These are phyloP conservation scores for Sporothrix brasiliensis DNA, from an alignment of 2,329 filamentous ascomycete genomes.

Conservation along the genomic window DNA sequence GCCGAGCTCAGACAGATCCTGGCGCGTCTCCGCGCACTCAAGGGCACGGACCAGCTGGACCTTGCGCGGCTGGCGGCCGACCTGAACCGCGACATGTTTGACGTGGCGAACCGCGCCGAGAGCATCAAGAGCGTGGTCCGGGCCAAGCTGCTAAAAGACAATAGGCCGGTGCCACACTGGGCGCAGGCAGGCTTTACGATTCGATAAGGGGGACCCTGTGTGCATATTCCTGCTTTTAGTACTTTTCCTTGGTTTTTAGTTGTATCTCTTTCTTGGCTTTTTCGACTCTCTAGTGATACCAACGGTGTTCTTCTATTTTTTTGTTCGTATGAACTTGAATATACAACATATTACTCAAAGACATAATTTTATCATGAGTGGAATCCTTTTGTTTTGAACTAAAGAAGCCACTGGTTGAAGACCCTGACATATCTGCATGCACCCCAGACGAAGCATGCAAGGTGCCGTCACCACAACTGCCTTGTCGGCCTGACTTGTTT, in stretches of 20 bases:
- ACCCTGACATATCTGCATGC: neutral
- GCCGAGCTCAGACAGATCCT: conserved; percentile 29
- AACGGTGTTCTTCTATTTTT: neutral
- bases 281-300: conserved; percentile 15
- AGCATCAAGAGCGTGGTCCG: conserved; percentile 32
- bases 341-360: neutral
- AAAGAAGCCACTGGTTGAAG: no score
- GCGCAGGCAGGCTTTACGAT: conserved; percentile 27
- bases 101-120: conserved; percentile 32
- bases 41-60: conserved; percentile 15
- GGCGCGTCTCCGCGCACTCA: conserved; percentile 15
- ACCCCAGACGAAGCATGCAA: conserved; percentile 11
- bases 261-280: neutral
- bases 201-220: neutral
- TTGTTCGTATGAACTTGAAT: neutral
- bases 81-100: conserved; percentile 29
- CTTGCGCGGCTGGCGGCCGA: conserved; percentile 30
- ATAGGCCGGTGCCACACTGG: conserved; percentile 30
- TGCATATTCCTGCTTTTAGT: neutral
- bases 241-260: neutral
- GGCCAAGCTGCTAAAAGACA: neutral
- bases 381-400: no score
- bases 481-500: neutral
- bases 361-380: no score
- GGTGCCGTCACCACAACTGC: neutral